Percentiles rank a stretch among this genome's conserved stretches.
phyloP scores from a whole-genome alignment of 352 stramenopile genomes.

The Globisporangium spinosum region DNA sequence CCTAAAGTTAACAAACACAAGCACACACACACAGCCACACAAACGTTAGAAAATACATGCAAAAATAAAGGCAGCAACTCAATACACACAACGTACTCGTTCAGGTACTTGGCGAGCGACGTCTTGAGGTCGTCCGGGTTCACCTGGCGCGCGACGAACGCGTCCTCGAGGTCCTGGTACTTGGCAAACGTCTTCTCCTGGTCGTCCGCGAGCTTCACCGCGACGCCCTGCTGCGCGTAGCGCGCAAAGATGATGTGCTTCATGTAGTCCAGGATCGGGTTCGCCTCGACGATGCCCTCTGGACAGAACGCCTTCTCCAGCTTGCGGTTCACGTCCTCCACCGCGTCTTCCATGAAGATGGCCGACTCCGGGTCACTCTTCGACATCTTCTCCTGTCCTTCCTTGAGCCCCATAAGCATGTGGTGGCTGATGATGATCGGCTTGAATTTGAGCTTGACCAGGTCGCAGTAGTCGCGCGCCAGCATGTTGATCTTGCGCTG shows the following conservation, averaged over 20 bases:
- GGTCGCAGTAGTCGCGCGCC: conserved; percentile 97
- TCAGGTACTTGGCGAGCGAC: conserved; percentile 88
- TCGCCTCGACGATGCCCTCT: conserved; percentile 81
- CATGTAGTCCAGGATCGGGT: conserved; percentile 97
- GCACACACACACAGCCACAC: conserved; percentile 10
- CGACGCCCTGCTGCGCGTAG: conserved; percentile 45
- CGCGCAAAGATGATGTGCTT: conserved; percentile 95
- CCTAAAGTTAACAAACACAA: conserved; percentile 25
- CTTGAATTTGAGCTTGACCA: conserved; percentile 91
- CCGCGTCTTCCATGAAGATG: conserved; percentile 99
- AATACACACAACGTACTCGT: conserved; percentile 67
- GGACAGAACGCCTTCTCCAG: conserved; percentile 98
- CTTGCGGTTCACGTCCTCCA: conserved; percentile 94
- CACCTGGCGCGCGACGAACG: conserved; percentile 89
- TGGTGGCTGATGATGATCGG: conserved; percentile 98
- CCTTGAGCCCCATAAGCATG: conserved; percentile 98
- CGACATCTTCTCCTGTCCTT: conserved; percentile 99
- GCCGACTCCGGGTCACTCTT: conserved; percentile 98
- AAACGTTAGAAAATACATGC: background rate
- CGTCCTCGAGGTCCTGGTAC: conserved; percentile 89
- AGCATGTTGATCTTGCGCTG: conserved; percentile 99
- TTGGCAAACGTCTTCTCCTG: conserved; percentile 80
- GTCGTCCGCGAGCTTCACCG: conserved; percentile 45
- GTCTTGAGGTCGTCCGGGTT: conserved; percentile 94
- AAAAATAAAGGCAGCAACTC: background rate